A percentile compares a stretch with the other conserved stretches of the same genome.
phyloP scores from a whole-genome alignment of 129 eudicot genomes.

The Artemisia annua region DNA sequence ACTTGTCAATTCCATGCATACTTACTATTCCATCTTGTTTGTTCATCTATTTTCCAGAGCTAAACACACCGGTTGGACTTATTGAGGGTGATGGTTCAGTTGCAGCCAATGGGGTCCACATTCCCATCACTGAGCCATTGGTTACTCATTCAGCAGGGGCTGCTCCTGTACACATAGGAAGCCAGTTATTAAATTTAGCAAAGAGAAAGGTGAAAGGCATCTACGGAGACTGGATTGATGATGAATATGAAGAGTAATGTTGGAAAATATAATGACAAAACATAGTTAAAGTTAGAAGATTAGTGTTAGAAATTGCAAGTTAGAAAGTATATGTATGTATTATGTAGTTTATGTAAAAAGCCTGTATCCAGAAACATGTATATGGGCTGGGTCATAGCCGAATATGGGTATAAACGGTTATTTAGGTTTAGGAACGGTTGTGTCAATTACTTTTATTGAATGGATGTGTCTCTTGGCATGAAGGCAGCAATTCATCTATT shows the following conservation, averaged over 20 bases:
- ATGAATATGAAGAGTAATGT: conserved; percentile 37
- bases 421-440: no score
- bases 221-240: conserved; percentile 87
- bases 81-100: conserved; percentile 39
- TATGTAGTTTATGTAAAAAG: no score
- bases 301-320: no score
- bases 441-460: no score
- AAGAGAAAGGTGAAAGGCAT: conserved; percentile 58
- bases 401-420: no score
- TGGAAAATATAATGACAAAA: no score
- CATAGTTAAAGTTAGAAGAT: no score
- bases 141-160: conserved; percentile 18
- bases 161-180: conserved; percentile 27
- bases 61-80: conserved; percentile 38
- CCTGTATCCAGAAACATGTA: no score
- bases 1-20: neutral
- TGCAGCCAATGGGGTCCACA: conserved; percentile 24
- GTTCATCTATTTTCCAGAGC: conserved; percentile 32
- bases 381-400: no score
- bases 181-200: conserved; percentile 42
- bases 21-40: neutral
- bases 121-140: conserved; percentile 6
- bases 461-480: no score
- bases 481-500: no score
- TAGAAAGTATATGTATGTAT: no score